A percentile compares a stretch with the other conserved stretches of the same genome.
phyloP scores from a whole-genome alignment of 371 early-diverging fungal genomes.

The Modicella reniformis region DNA sequence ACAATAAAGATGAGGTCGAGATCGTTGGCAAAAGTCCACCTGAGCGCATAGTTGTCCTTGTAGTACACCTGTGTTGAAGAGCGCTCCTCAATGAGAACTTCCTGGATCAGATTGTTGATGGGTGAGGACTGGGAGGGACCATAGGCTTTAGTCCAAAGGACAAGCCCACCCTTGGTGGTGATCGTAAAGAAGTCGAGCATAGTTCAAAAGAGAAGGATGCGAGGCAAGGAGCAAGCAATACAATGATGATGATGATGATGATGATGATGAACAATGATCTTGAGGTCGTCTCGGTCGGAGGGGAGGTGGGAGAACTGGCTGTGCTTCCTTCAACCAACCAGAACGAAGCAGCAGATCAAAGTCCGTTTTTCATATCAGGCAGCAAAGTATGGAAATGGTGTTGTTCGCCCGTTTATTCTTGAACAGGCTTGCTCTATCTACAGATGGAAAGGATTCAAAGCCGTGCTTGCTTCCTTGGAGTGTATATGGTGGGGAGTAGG shows the following conservation, averaged over 20 bases:
- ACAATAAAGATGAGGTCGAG: conserved; percentile 90
- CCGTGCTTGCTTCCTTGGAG: neutral
- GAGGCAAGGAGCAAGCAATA: conserved; percentile 7
- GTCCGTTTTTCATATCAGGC: no score
- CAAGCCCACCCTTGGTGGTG: conserved; percentile 86
- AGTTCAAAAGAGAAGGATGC: neutral
- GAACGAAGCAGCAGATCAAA: neutral
- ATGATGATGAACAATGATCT: neutral
- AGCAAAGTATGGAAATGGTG: neutral
- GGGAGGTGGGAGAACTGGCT: no score
- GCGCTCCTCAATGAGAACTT: conserved; percentile 84
- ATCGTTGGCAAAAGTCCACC: conserved; percentile 89
- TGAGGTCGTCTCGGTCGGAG: no score
- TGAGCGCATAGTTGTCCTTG: conserved; percentile 76
- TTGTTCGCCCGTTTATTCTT: neutral
- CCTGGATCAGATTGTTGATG: conserved; percentile 77
- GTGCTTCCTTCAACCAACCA: neutral
- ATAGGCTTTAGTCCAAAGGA: conserved; percentile 80
- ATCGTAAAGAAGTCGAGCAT: conserved; percentile 88
- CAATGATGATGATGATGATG: neutral
- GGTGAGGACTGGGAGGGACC: conserved; percentile 67
- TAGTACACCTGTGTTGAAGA: conserved; percentile 66
- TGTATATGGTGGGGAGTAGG: neutral
- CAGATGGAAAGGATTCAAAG: conserved; percentile 3
- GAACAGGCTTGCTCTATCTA: conserved; percentile 25